A percentile compares a stretch with the other conserved stretches of the same genome.
Evolutionary conservation across 257 asterid genomes (phyloP).

Genomic region (Coffea eugenioides): DNA sequence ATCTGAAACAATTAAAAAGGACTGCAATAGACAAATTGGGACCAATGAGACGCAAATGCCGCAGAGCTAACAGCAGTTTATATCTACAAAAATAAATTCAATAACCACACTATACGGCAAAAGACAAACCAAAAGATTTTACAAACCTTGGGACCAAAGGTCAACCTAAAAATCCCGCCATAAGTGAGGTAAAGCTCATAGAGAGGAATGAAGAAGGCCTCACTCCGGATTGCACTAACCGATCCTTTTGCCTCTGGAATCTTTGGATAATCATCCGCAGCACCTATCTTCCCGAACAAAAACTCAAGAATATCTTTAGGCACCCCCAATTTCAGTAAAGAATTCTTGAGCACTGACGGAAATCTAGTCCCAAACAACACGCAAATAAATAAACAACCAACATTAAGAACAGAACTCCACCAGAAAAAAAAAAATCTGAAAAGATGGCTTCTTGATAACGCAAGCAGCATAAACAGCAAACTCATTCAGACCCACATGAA

Average conservation of each 20-base stretch:
- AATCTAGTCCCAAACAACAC: conserved; percentile 42
- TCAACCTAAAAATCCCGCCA: conserved; percentile 85
- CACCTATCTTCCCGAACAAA: conserved; percentile 47
- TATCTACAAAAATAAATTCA: too few species aligned
- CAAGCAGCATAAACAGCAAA: background rate
- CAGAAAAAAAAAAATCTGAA: background rate
- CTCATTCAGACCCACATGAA: background rate
- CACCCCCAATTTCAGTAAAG: conserved; percentile 65
- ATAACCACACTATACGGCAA: background rate
- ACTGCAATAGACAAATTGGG: conserved; percentile 51
- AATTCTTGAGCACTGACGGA: conserved; percentile 49
- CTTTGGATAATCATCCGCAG: conserved; percentile 40
- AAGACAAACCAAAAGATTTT: background rate
- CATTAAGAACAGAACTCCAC: conserved; percentile 6
- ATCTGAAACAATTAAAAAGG: conserved; percentile 88
- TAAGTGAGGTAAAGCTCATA: conserved; percentile 82
- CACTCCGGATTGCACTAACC: conserved; percentile 51
- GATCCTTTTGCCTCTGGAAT: conserved; percentile 94
- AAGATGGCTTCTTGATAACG: background rate
- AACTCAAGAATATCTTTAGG: conserved; percentile 60
- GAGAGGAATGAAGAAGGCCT: conserved; percentile 84
- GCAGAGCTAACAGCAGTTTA: background rate
- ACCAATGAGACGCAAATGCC: conserved; percentile 21
- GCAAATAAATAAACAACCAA: conserved; percentile 7
- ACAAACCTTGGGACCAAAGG: conserved; percentile 93